Percentiles rank a stretch among this genome's conserved stretches.
These are phyloP conservation scores for Rhodamnia argentea DNA, from an alignment of 345 rosid genomes.

Conservation along the genomic window DNA sequence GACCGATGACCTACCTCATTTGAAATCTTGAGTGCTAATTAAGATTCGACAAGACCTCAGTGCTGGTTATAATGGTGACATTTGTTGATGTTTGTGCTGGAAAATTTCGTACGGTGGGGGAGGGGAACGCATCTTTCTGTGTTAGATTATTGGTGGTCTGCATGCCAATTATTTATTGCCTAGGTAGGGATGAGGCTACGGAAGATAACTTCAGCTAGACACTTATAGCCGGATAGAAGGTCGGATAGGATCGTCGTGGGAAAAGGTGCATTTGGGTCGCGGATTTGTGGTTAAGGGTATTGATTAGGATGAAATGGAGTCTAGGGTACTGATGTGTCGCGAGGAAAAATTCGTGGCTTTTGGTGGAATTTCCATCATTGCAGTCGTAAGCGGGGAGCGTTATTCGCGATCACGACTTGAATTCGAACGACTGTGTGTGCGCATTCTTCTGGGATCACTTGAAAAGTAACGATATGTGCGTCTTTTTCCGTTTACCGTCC, in stretches of 20 bases:
- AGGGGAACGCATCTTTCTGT: not conserved
- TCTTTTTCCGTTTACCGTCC: too few relatives aligned
- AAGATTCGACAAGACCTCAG: not conserved
- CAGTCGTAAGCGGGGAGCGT: not conserved
- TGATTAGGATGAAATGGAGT: not conserved
- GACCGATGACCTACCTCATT: not conserved
- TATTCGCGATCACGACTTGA: not conserved
- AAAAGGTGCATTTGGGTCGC: not conserved
- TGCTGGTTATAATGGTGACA: not conserved
- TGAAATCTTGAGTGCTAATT: not conserved
- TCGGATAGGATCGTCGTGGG: too few relatives aligned
- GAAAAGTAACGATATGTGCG: too few relatives aligned
- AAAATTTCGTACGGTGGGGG: not conserved
- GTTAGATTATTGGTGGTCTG: not conserved
- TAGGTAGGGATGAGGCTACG: not conserved
- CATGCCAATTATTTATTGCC: not conserved
- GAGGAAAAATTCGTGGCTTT: not conserved
- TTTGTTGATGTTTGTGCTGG: not conserved
- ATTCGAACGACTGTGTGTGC: not conserved
- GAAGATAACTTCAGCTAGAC: not conserved
- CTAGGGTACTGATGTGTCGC: not conserved
- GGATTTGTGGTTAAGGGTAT: fast-evolving
- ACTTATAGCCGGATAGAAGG: not conserved
- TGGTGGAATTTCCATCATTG: not conserved
- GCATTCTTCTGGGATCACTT: not conserved